Evolutionary conservation across 169 alveolate genomes (phyloP).

Genomic region (Cryptosporidium sp.): DNA sequence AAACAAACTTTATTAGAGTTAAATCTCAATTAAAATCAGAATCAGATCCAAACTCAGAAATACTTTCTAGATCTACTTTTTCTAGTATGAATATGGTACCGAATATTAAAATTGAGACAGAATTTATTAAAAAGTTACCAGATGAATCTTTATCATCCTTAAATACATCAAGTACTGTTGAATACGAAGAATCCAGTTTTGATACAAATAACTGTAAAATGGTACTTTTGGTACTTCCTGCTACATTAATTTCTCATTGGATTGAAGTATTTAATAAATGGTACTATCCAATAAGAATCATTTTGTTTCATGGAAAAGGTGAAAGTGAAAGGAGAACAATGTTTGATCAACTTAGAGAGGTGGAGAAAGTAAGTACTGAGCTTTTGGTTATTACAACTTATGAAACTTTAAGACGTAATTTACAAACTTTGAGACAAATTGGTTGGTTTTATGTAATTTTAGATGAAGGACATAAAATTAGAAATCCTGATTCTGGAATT

Average conservation of each 20-base stretch:
- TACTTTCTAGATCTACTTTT: constrained; percentile 66
- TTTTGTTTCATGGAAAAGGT: constrained; percentile 37
- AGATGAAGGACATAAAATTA: constrained; percentile 95
- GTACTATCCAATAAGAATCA: constrained; percentile 58
- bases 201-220: constrained; percentile 2
- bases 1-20: not conserved
- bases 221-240: constrained; percentile 82
- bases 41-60: not conserved
- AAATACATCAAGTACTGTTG: not conserved
- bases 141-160: not conserved
- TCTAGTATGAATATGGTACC: constrained; percentile 62
- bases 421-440: constrained; percentile 69
- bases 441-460: constrained; percentile 88
- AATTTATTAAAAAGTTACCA: not conserved
- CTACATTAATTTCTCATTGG: constrained; percentile 83
- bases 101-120: constrained; percentile 61
- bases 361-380: constrained; percentile 2
- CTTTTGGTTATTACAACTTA: constrained; percentile 78
- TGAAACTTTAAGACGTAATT: constrained; percentile 81
- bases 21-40: constrained; percentile 5
- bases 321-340: constrained; percentile 30
- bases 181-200: not conserved
- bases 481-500: constrained; percentile 90
- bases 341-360: constrained; percentile 28
- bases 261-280: constrained; percentile 79